Base-by-base conservation (phyloP, 768 basidiomycete species). In the Boletus rubropictus region DNA sequence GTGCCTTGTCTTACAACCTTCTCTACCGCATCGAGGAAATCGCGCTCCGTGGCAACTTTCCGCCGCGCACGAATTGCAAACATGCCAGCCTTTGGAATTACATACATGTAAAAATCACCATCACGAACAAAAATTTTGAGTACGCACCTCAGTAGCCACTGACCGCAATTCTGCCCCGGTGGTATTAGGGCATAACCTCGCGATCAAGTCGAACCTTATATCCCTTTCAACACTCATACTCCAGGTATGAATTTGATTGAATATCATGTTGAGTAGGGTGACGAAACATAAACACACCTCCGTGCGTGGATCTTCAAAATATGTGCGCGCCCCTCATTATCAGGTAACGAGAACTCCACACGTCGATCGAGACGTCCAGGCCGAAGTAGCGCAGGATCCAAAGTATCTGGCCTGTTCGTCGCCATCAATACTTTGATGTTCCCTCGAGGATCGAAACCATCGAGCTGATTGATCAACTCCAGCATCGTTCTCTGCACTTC, bases 341-440 rank as follows among this genome's bases (percentile, higher is more conserved):
- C 91, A 7, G 96, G 95, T 52, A 97, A 67, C 22, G 86, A 83
- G 67, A 99, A 99, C 62, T 99, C 96, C 18, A 99, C 86, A n/a
- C 94, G 84, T 55, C 96, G 81, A 69, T 99, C 96, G 31, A 99
- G 74, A 61, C 96, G 88, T 41, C 96, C 96, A 14, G 96, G 96
- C 44, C 96, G 86, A 42, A 99, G 74, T 29, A 99, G 74, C 6
- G 96, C 96, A 49, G 96, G 96, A 68, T 99, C 96, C 38, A 99
- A 79, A 1, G 96, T 98, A 67, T 99, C 96, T 17, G 96, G 96
- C 68, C 95, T 95, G 73, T 99, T 98, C 7, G 96, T 98, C 25
- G 96, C 96, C 96, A 99, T 99, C 48, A 99, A 76, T 18, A 99
- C 95, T 68, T 99, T 99, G 71, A 99, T 98, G 63, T 98, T 98